Percentiles rank a stretch among this genome's conserved stretches.
phyloP scores from a whole-genome alignment of 352 stramenopile species.

The Blastocystis sp. region DNA sequence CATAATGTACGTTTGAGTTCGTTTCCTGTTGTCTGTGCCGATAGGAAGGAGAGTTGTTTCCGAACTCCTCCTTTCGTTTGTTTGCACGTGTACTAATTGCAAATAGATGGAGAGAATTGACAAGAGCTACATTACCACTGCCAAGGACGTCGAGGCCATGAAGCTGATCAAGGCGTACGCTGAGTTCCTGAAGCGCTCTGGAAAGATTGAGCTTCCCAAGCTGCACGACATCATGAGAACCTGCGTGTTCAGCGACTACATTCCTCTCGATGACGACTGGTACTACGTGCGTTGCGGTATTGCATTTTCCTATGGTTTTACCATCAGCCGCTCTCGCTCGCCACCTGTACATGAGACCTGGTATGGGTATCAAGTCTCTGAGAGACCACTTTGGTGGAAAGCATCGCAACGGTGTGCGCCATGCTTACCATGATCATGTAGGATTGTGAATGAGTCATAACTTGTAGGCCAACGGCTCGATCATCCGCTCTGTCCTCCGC shows the following conservation, averaged over 20 bases:
- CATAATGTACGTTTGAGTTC: no score
- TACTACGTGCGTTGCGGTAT: constrained; percentile 55
- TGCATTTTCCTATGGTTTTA: not conserved
- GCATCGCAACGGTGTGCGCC: constrained; percentile 50
- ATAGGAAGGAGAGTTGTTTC: not conserved
- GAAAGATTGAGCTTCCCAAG: constrained; percentile 54
- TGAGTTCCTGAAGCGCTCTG: constrained; percentile 39
- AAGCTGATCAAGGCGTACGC: constrained; percentile 50
- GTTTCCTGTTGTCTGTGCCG: not conserved
- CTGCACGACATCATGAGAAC: constrained; percentile 54
- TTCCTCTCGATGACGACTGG: constrained; percentile 37
- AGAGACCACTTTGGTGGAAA: constrained; percentile 19
- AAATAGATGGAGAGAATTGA: constrained; percentile 47
- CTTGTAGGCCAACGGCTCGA: constrained; percentile 39
- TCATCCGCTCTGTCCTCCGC: constrained; percentile 28
- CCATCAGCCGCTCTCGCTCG: constrained; percentile 25
- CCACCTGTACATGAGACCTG: constrained; percentile 46
- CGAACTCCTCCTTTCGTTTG: not conserved
- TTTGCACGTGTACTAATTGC: not conserved
- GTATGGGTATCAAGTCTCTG: constrained; percentile 17
- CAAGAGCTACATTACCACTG: constrained; percentile 33
- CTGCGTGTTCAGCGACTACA: constrained; percentile 32
- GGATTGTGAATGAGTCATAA: not conserved
- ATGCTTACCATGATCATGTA: constrained; percentile 46
- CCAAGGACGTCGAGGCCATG: constrained; percentile 41